Percentiles rank a stretch among this genome's conserved stretches.
Evolutionary conservation across 495 filamentous ascomycete species (phyloP).

Genomic region (Daldinia loculata): DNA sequence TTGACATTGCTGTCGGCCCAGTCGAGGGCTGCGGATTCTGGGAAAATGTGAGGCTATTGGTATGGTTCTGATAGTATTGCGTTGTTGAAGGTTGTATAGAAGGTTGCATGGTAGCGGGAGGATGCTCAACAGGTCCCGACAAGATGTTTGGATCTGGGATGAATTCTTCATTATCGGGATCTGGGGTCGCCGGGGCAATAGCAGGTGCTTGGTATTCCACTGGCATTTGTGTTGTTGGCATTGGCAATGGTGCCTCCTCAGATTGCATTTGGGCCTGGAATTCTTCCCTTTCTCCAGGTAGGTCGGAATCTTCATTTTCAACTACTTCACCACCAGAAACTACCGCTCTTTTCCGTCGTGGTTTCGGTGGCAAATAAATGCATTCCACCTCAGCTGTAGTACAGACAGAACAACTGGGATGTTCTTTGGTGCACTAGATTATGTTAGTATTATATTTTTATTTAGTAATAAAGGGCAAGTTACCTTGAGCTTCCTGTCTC

Average conservation of each 20-base stretch:
- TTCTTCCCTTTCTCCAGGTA: slow-evolving; percentile 25
- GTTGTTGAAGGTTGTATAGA: slow-evolving; percentile 10
- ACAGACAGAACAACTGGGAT: slow-evolving; percentile 53
- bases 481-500: slow-evolving; percentile 43
- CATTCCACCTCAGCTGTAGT: slow-evolving; percentile 42
- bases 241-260: background rate
- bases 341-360: slow-evolving; percentile 37
- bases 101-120: slow-evolving; percentile 14
- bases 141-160: slow-evolving; percentile 44
- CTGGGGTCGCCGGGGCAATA: slow-evolving; percentile 6
- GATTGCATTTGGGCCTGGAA: slow-evolving; percentile 6
- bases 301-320: slow-evolving; percentile 28
- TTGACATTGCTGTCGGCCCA: slow-evolving; percentile 18
- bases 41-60: slow-evolving; percentile 24
- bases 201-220: slow-evolving; percentile 1
- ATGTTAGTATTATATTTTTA: slow-evolving; percentile 8
- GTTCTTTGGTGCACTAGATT: slow-evolving; percentile 53
- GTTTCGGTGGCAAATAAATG: slow-evolving; percentile 47
- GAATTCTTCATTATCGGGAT: slow-evolving; percentile 45
- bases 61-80: slow-evolving; percentile 32
- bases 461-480: background rate
- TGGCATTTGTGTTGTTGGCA: slow-evolving; percentile 3
- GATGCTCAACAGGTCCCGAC: slow-evolving; percentile 31
- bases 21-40: slow-evolving; percentile 21
- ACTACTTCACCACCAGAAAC: slow-evolving; percentile 27